Percentiles rank a stretch among this genome's conserved stretches.
phyloP scores from a whole-genome alignment of 2,329 filamentous ascomycete species.

The Cercospora janseana region DNA sequence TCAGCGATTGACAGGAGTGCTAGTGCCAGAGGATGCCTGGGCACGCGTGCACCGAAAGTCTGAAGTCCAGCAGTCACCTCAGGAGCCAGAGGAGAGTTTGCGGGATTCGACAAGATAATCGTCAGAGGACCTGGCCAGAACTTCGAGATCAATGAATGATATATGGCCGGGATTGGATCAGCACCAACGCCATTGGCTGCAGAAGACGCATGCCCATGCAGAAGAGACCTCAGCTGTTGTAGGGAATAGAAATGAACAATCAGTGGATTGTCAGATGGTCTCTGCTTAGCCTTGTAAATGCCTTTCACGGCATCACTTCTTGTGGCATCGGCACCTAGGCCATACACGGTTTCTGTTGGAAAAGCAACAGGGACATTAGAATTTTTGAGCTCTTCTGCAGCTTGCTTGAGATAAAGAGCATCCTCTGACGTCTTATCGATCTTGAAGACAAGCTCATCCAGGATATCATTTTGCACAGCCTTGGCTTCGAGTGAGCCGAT shows the following conservation, averaged over 20 bases:
- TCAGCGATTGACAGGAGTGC: constrained; percentile 78
- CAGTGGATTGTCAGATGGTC: constrained; percentile 90
- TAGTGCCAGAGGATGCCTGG: constrained; percentile 77
- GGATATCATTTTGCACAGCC: constrained; percentile 30
- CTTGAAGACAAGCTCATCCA: constrained; percentile 39
- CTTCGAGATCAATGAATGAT: constrained; percentile 69
- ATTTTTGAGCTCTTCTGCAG: constrained; percentile 63
- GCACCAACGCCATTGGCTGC: constrained; percentile 14
- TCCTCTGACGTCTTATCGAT: constrained; percentile 43
- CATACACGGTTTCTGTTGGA: constrained; percentile 96
- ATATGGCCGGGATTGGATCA: constrained; percentile 67
- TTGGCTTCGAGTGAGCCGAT: constrained; percentile 41
- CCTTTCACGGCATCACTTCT: constrained; percentile 77
- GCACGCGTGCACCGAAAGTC: constrained; percentile 90
- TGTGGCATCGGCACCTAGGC: constrained; percentile 92
- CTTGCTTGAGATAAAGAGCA: constrained; percentile 57
- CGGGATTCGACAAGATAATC: constrained; percentile 76
- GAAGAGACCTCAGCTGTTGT: constrained; percentile 66
- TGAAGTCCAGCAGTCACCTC: constrained; percentile 83
- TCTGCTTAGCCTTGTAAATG: constrained; percentile 88
- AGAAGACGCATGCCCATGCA: constrained; percentile 43
- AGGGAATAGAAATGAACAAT: constrained; percentile 89
- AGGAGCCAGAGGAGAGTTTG: constrained; percentile 70
- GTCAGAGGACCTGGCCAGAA: constrained; percentile 98
- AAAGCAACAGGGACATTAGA: constrained; percentile 82